Base-by-base conservation (phyloP, 106 monocot species). In the Xerophyta viscosa region DNA sequence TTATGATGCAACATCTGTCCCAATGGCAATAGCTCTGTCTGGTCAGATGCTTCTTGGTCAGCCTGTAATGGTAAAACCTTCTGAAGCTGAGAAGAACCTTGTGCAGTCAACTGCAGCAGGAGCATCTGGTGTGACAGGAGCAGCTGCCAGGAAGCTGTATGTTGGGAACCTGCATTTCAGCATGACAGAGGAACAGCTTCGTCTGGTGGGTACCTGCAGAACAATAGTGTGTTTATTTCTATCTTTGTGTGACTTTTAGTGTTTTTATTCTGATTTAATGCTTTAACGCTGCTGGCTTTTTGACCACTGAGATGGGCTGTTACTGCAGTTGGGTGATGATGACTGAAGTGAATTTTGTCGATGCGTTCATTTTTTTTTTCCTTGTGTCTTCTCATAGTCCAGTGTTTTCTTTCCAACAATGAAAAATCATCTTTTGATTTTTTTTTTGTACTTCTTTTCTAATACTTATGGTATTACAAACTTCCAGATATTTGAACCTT, bases 51-150 rank as follows among this genome's bases (percentile, higher is more conserved):
- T 91, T 78, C 73, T 91, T 72, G 85, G 91, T 48, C 91, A 91
- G 50, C 81, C 75, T 37, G 91, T 85, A 37, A 85, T 91, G 91
- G 85, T 91, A 26, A 91, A 91, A 61, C 91, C 74, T 30, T 91
- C 85, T 37, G 91, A 91, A 55, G 91, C 91, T 20, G 91, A 91
- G 69, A 91, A 91, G 57, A 91, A 91, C 70, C 78, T 91, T 49
- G 85, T 64, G 46, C 85, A 79, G 27, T 81, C 91, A 54, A 85
- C 46, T 65, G 29, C 68, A 23, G 42, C 66, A 43, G 62, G 51
- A 5, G 62, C 55, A 31, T 33, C 76, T 41, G 53, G 57, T 24
- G 46, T 24, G 47, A 17, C 63, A 21, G 71, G 59, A 47, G 48
- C 56, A 41, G 82, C 65, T 58, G 78, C 56, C 17, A 84, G 83